Evolutionary conservation across 768 basidiomycete species (phyloP), one percentile per base, ranked within the genome.

Genomic region (Roridomyces roridus): DNA sequence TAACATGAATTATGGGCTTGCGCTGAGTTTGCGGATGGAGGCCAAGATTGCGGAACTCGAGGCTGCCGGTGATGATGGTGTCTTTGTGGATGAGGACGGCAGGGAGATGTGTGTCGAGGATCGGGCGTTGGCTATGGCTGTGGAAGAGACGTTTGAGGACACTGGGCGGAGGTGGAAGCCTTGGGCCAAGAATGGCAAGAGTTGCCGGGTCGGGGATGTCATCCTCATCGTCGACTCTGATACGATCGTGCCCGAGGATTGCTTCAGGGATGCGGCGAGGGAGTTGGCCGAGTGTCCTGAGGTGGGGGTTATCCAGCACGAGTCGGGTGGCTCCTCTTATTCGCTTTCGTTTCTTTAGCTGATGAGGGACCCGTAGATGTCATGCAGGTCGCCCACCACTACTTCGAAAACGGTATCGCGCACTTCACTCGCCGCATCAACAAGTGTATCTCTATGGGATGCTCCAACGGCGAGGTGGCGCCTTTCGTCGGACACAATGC

Each of bases 401-500:
- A 90, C 74, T 95, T 96, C 66, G 94, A 96, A 69, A 94, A 94
- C 63, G 92, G 91, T 17, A 88, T 96, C 57, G 85, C 94, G 12
- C 87, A 88, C 71, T 96, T 96, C 74, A 95, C 94, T 1, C 85
- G 86, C 20, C 83, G 92, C 34, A 92, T 96, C 74, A 94, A 95
- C 70, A 86, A 85, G 69, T 85, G 82, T 68, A 92, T 92, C 35
- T 88, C 90, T 0, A 85, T 92, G 81, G 83, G 85, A 15, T 86
- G 85, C 64, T 88, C 91, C 2, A 92, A 92, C 60, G 91, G 91
- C 26, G 90, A 92, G 67, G 84, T 91, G 23, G 87, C 87, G 5
- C 91, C 91, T 2, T 92, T 92, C 64, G 91, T 93, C 51, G 91
- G 91, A 4, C 91, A 94, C 70, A 92, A 94, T 58, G 92, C 92